Evolutionary conservation across 2,329 filamentous ascomycete species (phyloP).

Genomic region (Claviceps monticola): DNA sequence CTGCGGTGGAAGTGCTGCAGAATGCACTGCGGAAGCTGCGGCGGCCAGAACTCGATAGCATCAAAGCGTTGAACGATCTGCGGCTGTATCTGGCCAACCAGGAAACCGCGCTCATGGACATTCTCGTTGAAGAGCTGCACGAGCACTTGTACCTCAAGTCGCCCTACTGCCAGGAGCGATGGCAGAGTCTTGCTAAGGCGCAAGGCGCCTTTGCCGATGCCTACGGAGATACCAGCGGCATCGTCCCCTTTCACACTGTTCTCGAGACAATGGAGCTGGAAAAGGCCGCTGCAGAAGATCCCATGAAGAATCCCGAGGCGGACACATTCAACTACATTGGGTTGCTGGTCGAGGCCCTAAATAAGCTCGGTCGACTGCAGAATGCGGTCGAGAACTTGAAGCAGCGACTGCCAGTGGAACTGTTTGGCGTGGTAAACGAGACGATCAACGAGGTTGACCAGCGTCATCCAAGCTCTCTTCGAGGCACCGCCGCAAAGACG

Average conservation of each 20-base stretch:
- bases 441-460: constrained; percentile 90
- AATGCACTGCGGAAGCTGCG: constrained; percentile 72
- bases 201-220: constrained; percentile 41
- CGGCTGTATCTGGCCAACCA: constrained; percentile 84
- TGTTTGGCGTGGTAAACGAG: constrained; percentile 88
- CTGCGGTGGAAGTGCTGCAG: constrained; percentile 83
- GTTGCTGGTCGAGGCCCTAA: constrained; percentile 74
- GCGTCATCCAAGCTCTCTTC: constrained; percentile 71
- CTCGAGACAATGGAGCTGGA: constrained; percentile 49
- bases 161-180: constrained; percentile 90
- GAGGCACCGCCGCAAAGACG: constrained; percentile 38
- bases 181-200: constrained; percentile 67
- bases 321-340: constrained; percentile 92
- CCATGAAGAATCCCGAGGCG: constrained; percentile 82
- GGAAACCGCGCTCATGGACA: constrained; percentile 82
- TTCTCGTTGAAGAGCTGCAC: constrained; percentile 91
- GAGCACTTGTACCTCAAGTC: constrained; percentile 96
- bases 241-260: constrained; percentile 43
- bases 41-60: constrained; percentile 79
- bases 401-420: constrained; percentile 81
- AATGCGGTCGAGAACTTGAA: constrained; percentile 81
- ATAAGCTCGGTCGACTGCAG: constrained; percentile 77
- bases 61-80: constrained; percentile 77
- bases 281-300: constrained; percentile 61
- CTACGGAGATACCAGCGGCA: constrained; percentile 29